phyloP scores from a whole-genome alignment of 1,139 yeast species.

The Lodderomyces oxycetoniae region DNA sequence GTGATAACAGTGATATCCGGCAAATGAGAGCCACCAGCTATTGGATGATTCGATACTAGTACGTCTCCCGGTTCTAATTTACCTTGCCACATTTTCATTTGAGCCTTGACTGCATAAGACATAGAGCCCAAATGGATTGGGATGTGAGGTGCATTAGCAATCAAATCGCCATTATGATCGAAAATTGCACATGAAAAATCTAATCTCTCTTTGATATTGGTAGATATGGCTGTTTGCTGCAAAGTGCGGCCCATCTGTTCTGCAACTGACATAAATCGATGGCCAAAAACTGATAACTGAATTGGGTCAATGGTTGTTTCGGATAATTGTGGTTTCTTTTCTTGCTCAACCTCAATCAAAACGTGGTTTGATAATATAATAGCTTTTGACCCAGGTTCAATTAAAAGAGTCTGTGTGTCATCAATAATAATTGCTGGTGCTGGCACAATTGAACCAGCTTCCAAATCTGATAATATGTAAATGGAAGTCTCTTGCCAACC shows the following conservation, averaged over 20 bases:
- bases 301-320: constrained; percentile 55
- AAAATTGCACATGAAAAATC: constrained; percentile 85
- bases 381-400: constrained; percentile 71
- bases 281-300: constrained; percentile 72
- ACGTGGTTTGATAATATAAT: constrained; percentile 51
- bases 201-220: constrained; percentile 79
- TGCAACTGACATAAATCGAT: constrained; percentile 83
- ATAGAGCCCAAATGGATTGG: constrained; percentile 86
- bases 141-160: constrained; percentile 84
- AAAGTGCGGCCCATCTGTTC: constrained; percentile 85
- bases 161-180: constrained; percentile 68
- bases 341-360: constrained; percentile 33
- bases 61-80: constrained; percentile 66
- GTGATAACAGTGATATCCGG: constrained; percentile 83
- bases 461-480: constrained; percentile 45
- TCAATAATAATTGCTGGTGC: constrained; percentile 89
- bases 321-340: constrained; percentile 22
- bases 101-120: constrained; percentile 77
- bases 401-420: constrained; percentile 78
- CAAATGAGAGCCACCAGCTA: constrained; percentile 75
- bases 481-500: constrained; percentile 54
- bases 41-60: constrained; percentile 73
- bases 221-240: constrained; percentile 75
- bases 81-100: constrained; percentile 60
- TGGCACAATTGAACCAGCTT: constrained; percentile 46